These are phyloP conservation scores for Flueggea neowawraea DNA, from an alignment of 441 rosid species.

Conservation along the genomic window DNA sequence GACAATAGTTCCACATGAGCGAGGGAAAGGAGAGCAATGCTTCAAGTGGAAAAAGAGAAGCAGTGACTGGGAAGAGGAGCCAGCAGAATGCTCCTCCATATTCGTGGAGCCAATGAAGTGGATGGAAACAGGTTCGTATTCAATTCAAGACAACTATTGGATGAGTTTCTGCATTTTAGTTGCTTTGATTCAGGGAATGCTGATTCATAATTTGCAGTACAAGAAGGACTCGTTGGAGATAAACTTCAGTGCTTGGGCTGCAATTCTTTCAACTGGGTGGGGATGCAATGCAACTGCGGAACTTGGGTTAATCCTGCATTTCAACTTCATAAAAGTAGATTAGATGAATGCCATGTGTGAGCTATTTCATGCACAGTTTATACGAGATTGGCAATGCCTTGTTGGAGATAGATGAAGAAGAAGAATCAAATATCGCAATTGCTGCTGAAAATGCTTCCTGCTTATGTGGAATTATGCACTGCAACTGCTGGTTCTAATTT, in stretches of 20 bases:
- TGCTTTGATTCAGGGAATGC: too few species aligned
- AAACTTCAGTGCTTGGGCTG: constrained; percentile 84
- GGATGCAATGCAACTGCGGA: constrained; percentile 90
- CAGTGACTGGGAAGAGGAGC: constrained; percentile 24
- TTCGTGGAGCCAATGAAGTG: constrained; percentile 91
- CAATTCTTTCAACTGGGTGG: constrained; percentile 88
- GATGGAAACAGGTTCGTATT: constrained; percentile 64
- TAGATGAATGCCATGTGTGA: constrained; percentile 67
- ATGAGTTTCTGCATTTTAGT: too few species aligned
- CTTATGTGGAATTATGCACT: too few species aligned
- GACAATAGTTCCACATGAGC: constrained; percentile 52
- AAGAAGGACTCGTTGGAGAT: constrained; percentile 77
- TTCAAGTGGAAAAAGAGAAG: constrained; percentile 74
- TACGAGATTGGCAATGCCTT: constrained; percentile 19
- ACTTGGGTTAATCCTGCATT: constrained; percentile 94
- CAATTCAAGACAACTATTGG: too few species aligned
- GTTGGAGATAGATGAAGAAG: constrained; percentile 8
- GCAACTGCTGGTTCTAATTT: too few species aligned
- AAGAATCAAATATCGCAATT: too few species aligned
- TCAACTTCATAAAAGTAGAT: constrained; percentile 67
- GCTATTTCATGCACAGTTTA: not conserved
- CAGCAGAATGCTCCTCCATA: constrained; percentile 60
- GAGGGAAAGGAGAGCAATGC: constrained; percentile 65
- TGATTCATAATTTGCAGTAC: constrained; percentile 29
- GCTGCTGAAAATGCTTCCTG: too few species aligned